These are phyloP conservation scores for Lactarius vividus DNA, from an alignment of 768 basidiomycete species.

Conservation along the genomic window DNA sequence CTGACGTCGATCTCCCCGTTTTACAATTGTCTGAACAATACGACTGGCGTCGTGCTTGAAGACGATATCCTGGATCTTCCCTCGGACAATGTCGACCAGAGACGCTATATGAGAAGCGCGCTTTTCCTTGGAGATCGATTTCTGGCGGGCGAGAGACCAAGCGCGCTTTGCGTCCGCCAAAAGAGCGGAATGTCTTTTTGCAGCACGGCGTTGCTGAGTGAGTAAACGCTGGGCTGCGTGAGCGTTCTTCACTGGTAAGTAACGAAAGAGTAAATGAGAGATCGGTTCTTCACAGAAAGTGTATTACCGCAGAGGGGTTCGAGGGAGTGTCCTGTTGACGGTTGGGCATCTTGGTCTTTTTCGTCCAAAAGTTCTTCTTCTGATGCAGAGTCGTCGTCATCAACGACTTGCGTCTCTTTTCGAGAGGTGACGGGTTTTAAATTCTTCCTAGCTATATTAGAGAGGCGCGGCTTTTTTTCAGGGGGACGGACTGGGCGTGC, in stretches of 20 bases:
- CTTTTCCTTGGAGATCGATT: conserved; percentile 64
- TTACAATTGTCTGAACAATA: conserved; percentile 79
- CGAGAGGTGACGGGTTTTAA: not conserved
- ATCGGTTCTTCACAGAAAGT: too few relatives aligned
- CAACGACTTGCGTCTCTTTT: not conserved
- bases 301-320: not conserved
- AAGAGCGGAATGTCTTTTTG: conserved; percentile 73
- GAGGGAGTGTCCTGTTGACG: not conserved
- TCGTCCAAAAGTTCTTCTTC: conserved; percentile 15
- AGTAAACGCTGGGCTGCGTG: conserved; percentile 69
- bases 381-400: conserved; percentile 7
- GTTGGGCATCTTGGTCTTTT: conserved; percentile 33
- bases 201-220: conserved; percentile 65
- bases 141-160: conserved; percentile 75
- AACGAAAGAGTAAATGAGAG: not conserved
- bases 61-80: conserved; percentile 80
- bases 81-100: conserved; percentile 74
- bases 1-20: conserved; percentile 71
- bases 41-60: conserved; percentile 91
- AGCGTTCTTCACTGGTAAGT: conserved; percentile 54
- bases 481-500: not conserved
- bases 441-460: not conserved
- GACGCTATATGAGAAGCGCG: conserved; percentile 70
- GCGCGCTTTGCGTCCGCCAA: conserved; percentile 70
- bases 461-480: conserved; percentile 10